Base-by-base conservation (phyloP, 1,284 basidiomycete genomes). In the Apiotrichum brassicae region DNA sequence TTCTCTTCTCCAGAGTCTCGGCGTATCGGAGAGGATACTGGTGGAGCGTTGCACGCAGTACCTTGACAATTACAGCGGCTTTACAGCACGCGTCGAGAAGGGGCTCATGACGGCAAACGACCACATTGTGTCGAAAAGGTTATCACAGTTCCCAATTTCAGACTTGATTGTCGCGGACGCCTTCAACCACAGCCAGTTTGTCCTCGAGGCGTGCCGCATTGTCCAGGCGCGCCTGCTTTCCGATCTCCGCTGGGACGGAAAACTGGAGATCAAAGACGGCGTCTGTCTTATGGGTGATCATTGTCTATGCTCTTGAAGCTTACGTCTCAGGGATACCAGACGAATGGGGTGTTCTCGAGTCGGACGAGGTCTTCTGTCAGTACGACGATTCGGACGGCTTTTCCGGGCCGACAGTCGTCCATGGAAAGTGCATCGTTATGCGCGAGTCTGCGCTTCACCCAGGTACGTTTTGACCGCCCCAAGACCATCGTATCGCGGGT, bases 281-380 rank as follows among this genome's bases (percentile, higher is more conserved):
- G 60, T 56, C 2, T 60, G 53, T 34, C 37, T 60, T 23, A 60
- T 61, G 50, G 59, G 55, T 58, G 16, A 51, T 51, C 25, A n/a
- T 4, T 3, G 11, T 22, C 1, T 2, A 3, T 22, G 4, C 8
- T 8, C 18, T 28, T 13, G 37, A 19, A 24, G n/a, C 22, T 25
- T 28, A 34, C n/a, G 2, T 18, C 19, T 8, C 44, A 59, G 62
- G 62, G 7, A 51, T 65, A 7, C 58, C 59, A 1, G 64, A 66
- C 32, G 64, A 66, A 35, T 30, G 46, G 11, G 55, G 57, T 12
- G 57, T 66, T 0, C 51, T 66, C 6, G 38, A 52, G 14, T 53
- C 57, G n/a, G 51, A 51, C 25, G 49, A 64, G 39, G 58, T 66
- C 3, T 66, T 66, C 35, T 66, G 64, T 40, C 55, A 62, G 40